Percentiles rank a stretch among this genome's conserved stretches.
These are phyloP conservation scores for Candida taoyuanica DNA, from an alignment of 805 yeast genomes.

Conservation along the genomic window DNA sequence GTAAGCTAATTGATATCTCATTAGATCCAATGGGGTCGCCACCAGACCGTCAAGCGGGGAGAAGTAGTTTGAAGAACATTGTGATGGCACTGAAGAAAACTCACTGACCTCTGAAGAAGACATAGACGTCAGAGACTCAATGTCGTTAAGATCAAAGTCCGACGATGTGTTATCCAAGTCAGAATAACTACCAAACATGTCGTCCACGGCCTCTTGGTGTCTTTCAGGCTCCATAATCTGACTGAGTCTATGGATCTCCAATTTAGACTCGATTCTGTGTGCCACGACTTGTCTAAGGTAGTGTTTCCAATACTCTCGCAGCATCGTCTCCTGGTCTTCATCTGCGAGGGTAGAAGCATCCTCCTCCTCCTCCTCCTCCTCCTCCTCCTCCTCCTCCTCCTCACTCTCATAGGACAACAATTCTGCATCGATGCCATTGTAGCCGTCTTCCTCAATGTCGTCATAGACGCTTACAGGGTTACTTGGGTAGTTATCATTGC, in stretches of 20 bases:
- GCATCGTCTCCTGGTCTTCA: constrained; percentile 6
- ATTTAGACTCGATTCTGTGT: constrained; percentile 23
- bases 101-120: constrained; percentile 12
- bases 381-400: not conserved
- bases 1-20: constrained; percentile 14
- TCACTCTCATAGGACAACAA: too few species aligned
- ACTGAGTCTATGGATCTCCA: constrained; percentile 14
- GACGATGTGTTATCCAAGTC: constrained; percentile 7
- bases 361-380: constrained; percentile 2
- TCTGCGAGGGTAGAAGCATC: constrained; percentile 3
- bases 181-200: constrained; percentile 9
- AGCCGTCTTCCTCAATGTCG: constrained; percentile 1
- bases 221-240: constrained; percentile 15
- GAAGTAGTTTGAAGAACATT: constrained; percentile 10
- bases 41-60: constrained; percentile 10
- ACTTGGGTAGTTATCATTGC: not conserved
- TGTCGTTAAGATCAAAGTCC: constrained; percentile 10
- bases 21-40: constrained; percentile 10
- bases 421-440: not conserved
- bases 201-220: constrained; percentile 10
- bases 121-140: constrained; percentile 18
- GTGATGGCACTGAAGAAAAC: constrained; percentile 8
- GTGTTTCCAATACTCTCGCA: constrained; percentile 14
- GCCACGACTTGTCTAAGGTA: constrained; percentile 21
- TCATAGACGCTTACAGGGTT: not conserved